Percentiles rank a stretch among this genome's conserved stretches.
Evolutionary conservation across 2,329 filamentous ascomycete species (phyloP).

Genomic region (Xylaria sp.): DNA sequence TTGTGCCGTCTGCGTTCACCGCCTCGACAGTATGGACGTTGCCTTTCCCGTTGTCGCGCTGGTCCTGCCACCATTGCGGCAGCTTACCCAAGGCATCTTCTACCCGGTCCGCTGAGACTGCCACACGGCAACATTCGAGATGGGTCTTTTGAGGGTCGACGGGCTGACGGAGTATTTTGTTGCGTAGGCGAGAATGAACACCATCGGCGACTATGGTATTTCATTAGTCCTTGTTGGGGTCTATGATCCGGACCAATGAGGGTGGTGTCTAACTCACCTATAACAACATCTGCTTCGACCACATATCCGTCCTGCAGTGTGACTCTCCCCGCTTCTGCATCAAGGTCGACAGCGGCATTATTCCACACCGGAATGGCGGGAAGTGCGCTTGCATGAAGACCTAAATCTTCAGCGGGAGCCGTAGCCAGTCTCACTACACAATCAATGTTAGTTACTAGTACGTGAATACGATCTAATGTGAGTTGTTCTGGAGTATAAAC

Average conservation of each 20-base stretch:
- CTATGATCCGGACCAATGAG: neutral
- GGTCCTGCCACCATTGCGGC: constrained; percentile 41
- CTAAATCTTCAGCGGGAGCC: constrained; percentile 39
- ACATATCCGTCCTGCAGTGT: constrained; percentile 41
- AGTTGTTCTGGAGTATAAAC: neutral
- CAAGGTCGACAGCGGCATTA: constrained; percentile 39
- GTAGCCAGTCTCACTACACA: constrained; percentile 40
- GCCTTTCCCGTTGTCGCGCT: constrained; percentile 25
- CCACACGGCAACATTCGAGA: constrained; percentile 42
- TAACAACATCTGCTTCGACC: constrained; percentile 41
- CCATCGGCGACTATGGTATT: constrained; percentile 41
- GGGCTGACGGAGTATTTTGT: constrained; percentile 36
- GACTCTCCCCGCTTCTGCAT: constrained; percentile 39
- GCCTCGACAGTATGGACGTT: constrained; percentile 38
- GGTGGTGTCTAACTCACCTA: constrained; percentile 30
- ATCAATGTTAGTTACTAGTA: neutral
- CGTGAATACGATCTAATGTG: neutral
- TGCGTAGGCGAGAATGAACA: constrained; percentile 43
- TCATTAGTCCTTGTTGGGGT: neutral
- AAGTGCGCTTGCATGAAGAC: constrained; percentile 34
- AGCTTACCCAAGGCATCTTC: constrained; percentile 39
- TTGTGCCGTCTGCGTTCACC: constrained; percentile 39
- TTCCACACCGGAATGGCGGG: constrained; percentile 39
- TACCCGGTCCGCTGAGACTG: constrained; percentile 38
- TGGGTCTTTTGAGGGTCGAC: constrained; percentile 39